These are phyloP conservation scores for Boletus vinaceobasis DNA, from an alignment of 768 basidiomycete species.

Conservation along the genomic window DNA sequence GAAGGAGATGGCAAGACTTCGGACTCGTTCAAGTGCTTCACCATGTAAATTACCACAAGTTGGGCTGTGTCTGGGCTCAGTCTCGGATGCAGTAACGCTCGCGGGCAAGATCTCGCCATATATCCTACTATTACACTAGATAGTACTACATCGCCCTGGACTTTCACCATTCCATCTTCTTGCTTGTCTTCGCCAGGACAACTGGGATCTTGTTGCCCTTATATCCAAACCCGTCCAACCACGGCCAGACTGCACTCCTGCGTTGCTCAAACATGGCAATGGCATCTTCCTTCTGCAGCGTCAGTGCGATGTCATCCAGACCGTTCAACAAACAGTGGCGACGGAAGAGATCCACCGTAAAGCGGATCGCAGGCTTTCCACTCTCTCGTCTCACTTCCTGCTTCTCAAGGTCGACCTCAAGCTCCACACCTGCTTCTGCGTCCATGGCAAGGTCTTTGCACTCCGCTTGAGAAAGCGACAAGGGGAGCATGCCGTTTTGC, in stretches of 20 bases:
- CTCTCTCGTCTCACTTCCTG: slow-evolving; percentile 72
- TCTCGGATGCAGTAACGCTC: slow-evolving; percentile 17
- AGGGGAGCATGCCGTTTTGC: slow-evolving; percentile 92
- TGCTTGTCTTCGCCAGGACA: slow-evolving; percentile 33
- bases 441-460: slow-evolving; percentile 74
- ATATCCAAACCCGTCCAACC: slow-evolving; percentile 96
- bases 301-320: slow-evolving; percentile 94
- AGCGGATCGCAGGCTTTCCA: slow-evolving; percentile 69
- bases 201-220: slow-evolving; percentile 72
- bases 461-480: slow-evolving; percentile 64
- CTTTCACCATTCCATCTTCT: slow-evolving; percentile 72
- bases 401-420: slow-evolving; percentile 84
- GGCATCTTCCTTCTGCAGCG: slow-evolving; percentile 70
- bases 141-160: neutral
- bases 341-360: slow-evolving; percentile 86
- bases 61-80: slow-evolving; percentile 6
- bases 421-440: slow-evolving; percentile 67
- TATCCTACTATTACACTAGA: neutral
- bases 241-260: slow-evolving; percentile 81
- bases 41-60: slow-evolving; percentile 6
- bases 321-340: slow-evolving; percentile 93
- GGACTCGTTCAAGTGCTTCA: slow-evolving; percentile 1
- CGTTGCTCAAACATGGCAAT: slow-evolving; percentile 80
- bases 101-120: slow-evolving; percentile 5
- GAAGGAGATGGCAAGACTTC: neutral